A percentile compares a stretch with the other conserved stretches of the same genome.
Evolutionary conservation across 2,329 filamentous ascomycete genomes (phyloP).

Genomic region (Botryotinia narcissicola): DNA sequence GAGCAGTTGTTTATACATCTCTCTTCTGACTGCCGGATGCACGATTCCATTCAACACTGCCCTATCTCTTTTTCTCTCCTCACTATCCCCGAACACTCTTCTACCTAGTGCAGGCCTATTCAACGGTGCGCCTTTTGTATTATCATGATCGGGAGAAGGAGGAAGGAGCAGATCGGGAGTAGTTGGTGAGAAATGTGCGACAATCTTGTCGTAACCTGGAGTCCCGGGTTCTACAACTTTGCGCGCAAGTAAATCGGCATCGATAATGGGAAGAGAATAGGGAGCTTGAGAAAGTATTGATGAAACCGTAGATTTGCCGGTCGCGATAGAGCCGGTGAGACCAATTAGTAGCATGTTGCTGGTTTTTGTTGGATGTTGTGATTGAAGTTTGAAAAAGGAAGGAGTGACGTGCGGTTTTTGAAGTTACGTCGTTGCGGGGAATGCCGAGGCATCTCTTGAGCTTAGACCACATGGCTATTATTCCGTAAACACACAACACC

Average conservation of each 20-base stretch:
- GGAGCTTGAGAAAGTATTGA: conserved; percentile 74
- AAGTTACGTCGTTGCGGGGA: not conserved
- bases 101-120: conserved; percentile 83
- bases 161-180: conserved; percentile 83
- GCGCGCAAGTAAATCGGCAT: conserved; percentile 89
- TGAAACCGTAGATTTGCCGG: conserved; percentile 96
- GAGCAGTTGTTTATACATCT: conserved; percentile 76
- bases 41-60: conserved; percentile 83
- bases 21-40: conserved; percentile 81
- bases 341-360: conserved; percentile 83
- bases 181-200: conserved; percentile 74
- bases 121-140: conserved; percentile 66
- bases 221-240: conserved; percentile 94
- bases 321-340: conserved; percentile 94
- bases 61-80: conserved; percentile 68
- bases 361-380: not conserved
- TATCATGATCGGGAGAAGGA: conserved; percentile 51
- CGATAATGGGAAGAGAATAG: conserved; percentile 85
- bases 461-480: not conserved
- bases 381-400: conserved; percentile 2
- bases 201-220: conserved; percentile 75
- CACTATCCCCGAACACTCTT: conserved; percentile 78
- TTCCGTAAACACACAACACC: not conserved
- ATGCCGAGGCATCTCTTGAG: conserved; percentile 4
- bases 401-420: not conserved